Conservation (phyloP, 208 protist species). For the Leishmania tropica region DNA sequence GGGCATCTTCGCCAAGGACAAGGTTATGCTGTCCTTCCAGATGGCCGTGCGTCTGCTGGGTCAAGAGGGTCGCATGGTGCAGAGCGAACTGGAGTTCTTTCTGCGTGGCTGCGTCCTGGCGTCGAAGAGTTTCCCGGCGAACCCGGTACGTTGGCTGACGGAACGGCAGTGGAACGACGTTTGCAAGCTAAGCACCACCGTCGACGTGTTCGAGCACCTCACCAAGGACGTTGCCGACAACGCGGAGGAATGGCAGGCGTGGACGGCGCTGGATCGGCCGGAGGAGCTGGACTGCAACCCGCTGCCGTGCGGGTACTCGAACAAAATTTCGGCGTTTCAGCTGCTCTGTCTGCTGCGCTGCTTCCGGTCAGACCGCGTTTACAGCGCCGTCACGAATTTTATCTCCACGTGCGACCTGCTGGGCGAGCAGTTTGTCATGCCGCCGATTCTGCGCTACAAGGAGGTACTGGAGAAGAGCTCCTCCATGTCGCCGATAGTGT, state of each 20-base stretch:
- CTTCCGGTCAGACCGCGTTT: slow-evolving; percentile 97
- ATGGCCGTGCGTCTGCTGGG: slow-evolving; percentile 96
- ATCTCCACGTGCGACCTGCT: slow-evolving; percentile 93
- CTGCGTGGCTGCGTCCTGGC: slow-evolving; percentile 97
- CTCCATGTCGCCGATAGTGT: slow-evolving; percentile 96
- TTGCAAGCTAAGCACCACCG: slow-evolving; percentile 77
- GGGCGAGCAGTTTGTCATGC: slow-evolving; percentile 95
- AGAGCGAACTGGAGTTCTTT: slow-evolving; percentile 97
- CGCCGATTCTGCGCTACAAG: slow-evolving; percentile 97
- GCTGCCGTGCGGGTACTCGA: slow-evolving; percentile 81
- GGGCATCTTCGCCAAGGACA: slow-evolving; percentile 98
- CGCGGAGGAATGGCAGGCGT: slow-evolving; percentile 91
- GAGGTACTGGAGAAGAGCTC: slow-evolving; percentile 95
- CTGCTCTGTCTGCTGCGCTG: slow-evolving; percentile 96
- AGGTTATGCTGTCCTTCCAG: slow-evolving; percentile 98
- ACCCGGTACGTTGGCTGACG: slow-evolving; percentile 93
- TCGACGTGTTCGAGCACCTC: slow-evolving; percentile 84
- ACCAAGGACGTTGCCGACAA: slow-evolving; percentile 79
- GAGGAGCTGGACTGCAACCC: slow-evolving; percentile 74
- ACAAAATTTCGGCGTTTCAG: slow-evolving; percentile 90
- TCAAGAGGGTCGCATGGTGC: slow-evolving; percentile 82
- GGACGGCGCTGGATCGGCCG: slow-evolving; percentile 92
- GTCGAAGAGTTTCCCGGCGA: slow-evolving; percentile 88
- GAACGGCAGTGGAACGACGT: slow-evolving; percentile 97
- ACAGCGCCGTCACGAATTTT: slow-evolving; percentile 94